These are phyloP conservation scores for Dryas integrifolia DNA, from an alignment of 331 rosid species.

Conservation along the genomic window DNA sequence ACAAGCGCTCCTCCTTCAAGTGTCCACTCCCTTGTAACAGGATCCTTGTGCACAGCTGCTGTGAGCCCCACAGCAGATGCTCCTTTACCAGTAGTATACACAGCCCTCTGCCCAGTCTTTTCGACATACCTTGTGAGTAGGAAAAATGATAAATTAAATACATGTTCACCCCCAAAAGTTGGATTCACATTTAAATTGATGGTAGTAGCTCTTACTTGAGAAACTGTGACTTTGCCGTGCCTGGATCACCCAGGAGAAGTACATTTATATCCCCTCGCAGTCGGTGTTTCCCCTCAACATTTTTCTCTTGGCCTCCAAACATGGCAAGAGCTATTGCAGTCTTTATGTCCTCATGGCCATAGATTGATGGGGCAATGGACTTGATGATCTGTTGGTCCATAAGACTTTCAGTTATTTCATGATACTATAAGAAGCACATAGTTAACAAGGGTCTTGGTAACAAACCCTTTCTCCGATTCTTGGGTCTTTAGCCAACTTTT, in stretches of 20 bases:
- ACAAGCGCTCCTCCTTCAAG: conserved; percentile 99
- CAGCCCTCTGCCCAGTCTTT: conserved; percentile 96
- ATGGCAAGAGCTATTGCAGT: conserved; percentile 91
- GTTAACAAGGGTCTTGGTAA: background rate
- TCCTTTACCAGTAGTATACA: conserved; percentile 95
- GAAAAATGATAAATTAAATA: conserved; percentile 6
- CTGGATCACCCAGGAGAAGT: conserved; percentile 93
- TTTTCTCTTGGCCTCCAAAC: conserved; percentile 97
- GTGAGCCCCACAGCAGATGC: conserved; percentile 99
- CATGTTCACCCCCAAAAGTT: background rate
- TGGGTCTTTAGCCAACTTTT: conserved; percentile 74
- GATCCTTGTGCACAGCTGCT: conserved; percentile 97
- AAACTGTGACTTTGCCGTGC: conserved; percentile 98
- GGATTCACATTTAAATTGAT: conserved; percentile 7
- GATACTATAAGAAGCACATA: background rate
- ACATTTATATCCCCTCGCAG: conserved; percentile 89
- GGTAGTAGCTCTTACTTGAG: conserved; percentile 61
- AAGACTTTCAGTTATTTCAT: conserved; percentile 12
- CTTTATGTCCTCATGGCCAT: conserved; percentile 90
- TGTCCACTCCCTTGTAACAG: conserved; percentile 96
- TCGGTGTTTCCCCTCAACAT: conserved; percentile 81
- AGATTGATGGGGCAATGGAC: conserved; percentile 95
- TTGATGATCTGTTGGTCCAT: conserved; percentile 56
- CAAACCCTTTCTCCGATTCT: conserved; percentile 95
- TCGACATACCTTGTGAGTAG: conserved; percentile 63